phyloP scores from a whole-genome alignment of 495 filamentous ascomycete species.

The Parachaetomium inaequale region DNA sequence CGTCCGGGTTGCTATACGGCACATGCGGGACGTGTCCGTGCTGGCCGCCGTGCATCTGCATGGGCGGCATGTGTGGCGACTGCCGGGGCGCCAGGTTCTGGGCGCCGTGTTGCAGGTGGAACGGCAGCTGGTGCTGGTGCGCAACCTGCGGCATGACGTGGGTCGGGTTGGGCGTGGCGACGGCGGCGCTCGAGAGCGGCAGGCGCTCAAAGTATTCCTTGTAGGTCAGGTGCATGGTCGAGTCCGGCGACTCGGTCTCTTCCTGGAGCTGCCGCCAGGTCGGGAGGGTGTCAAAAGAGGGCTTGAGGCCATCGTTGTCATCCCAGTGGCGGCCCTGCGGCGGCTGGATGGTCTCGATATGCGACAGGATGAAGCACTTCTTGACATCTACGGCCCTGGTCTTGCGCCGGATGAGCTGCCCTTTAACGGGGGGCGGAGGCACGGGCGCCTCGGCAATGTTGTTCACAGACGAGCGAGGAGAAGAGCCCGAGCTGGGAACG shows the following conservation, averaged over 20 bases:
- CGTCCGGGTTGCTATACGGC: conserved; percentile 66
- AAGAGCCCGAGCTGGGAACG: conserved; percentile 60
- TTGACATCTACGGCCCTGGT: conserved; percentile 56
- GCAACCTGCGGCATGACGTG: conserved; percentile 56
- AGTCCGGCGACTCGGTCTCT: conserved; percentile 59
- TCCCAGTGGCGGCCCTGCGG: conserved; percentile 59
- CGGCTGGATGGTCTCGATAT: conserved; percentile 73
- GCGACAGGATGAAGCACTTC: conserved; percentile 55
- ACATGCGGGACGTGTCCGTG: conserved; percentile 58
- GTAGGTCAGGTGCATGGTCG: conserved; percentile 58
- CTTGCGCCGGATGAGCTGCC: conserved; percentile 54
- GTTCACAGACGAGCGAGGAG: conserved; percentile 55
- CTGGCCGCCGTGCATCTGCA: conserved; percentile 60
- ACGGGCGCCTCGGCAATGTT: conserved; percentile 43
- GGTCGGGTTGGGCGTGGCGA: conserved; percentile 64
- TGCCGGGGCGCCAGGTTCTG: conserved; percentile 49
- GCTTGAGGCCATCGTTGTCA: conserved; percentile 71
- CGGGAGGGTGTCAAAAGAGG: conserved; percentile 72
- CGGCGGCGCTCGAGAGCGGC: conserved; percentile 47
- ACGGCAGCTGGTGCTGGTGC: conserved; percentile 74
- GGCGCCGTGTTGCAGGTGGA: conserved; percentile 55
- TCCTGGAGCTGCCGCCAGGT: conserved; percentile 66
- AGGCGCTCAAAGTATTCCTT: conserved; percentile 70
- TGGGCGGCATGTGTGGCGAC: conserved; percentile 62
- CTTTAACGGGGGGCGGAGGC: conserved; percentile 52